phyloP scores from a whole-genome alignment of 2,329 filamentous ascomycete genomes.

The Aspergillus sojae region DNA sequence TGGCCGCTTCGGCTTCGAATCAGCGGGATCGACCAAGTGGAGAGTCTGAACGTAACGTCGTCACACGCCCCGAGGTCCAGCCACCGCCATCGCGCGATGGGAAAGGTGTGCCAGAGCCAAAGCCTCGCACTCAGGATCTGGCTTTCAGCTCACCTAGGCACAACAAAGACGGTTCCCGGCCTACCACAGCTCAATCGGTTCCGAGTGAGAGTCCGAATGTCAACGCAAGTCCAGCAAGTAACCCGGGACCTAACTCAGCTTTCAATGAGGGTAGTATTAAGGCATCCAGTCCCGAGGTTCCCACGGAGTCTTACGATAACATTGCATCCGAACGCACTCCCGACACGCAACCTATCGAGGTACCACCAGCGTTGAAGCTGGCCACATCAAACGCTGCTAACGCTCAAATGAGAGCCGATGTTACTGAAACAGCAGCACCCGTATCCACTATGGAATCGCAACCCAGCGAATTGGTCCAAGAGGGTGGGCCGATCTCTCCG shows the following conservation, averaged over 20 bases:
- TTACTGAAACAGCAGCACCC: slow-evolving; percentile 9
- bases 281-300: slow-evolving; percentile 39
- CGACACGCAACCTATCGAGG: slow-evolving; percentile 20
- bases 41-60: slow-evolving; percentile 20
- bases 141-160: slow-evolving; percentile 22
- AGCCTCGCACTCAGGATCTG: slow-evolving; percentile 22
- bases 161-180: slow-evolving; percentile 32
- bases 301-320: slow-evolving; percentile 34
- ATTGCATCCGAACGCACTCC: slow-evolving; percentile 25
- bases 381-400: slow-evolving; percentile 20
- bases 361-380: slow-evolving; percentile 27
- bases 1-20: slow-evolving; percentile 12
- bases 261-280: slow-evolving; percentile 33
- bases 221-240: slow-evolving; percentile 26
- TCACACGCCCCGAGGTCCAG: slow-evolving; percentile 26
- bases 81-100: slow-evolving; percentile 34
- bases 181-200: slow-evolving; percentile 32
- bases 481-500: slow-evolving; percentile 14
- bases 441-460: slow-evolving; percentile 11
- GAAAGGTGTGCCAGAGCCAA: slow-evolving; percentile 22
- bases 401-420: slow-evolving; percentile 10
- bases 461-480: slow-evolving; percentile 12
- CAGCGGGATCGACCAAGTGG: slow-evolving; percentile 18
- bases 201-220: slow-evolving; percentile 25
- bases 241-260: slow-evolving; percentile 32